phyloP scores from a whole-genome alignment of 441 rosid genomes.

The Brassica hybrid region DNA sequence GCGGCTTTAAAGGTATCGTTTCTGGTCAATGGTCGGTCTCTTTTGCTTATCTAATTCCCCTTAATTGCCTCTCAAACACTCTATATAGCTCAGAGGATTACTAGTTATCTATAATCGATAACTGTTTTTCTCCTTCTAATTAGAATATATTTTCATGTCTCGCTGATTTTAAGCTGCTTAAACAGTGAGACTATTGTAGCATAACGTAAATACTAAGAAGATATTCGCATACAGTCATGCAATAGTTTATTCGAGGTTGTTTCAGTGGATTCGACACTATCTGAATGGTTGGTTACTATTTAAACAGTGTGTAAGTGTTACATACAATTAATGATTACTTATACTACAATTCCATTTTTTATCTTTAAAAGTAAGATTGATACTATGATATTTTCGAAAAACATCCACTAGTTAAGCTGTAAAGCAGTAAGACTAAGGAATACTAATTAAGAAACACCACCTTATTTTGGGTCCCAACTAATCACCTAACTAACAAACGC shows the following conservation, averaged over 20 bases:
- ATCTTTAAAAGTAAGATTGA: conserved; percentile 24
- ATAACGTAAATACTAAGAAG: conserved; percentile 24
- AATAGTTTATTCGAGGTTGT: conserved; percentile 25
- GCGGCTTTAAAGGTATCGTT: conserved; percentile 34
- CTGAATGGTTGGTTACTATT: conserved; percentile 20
- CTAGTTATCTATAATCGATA: conserved; percentile 13
- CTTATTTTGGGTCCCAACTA: conserved; percentile 38
- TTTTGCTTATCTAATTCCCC: conserved; percentile 21
- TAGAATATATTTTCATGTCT: neutral
- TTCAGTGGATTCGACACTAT: conserved; percentile 43
- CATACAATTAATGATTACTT: conserved; percentile 20
- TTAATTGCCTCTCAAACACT: neutral
- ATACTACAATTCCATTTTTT: neutral
- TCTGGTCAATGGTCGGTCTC: conserved; percentile 4
- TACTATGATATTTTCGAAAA: conserved; percentile 22
- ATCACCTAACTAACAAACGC: conserved; percentile 16
- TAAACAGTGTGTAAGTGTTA: conserved; percentile 30
- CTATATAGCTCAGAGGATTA: neutral
- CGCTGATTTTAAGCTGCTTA: conserved; percentile 13
- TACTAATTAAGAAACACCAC: conserved; percentile 32
- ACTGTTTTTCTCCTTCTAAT: neutral
- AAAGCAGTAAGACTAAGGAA: conserved; percentile 17
- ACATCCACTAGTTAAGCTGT: conserved; percentile 39
- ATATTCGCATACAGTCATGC: conserved; percentile 19
- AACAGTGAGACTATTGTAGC: conserved; percentile 5